Conservation (phyloP, 2,329 filamentous ascomycete species). For the Xylaria sp. region DNA sequence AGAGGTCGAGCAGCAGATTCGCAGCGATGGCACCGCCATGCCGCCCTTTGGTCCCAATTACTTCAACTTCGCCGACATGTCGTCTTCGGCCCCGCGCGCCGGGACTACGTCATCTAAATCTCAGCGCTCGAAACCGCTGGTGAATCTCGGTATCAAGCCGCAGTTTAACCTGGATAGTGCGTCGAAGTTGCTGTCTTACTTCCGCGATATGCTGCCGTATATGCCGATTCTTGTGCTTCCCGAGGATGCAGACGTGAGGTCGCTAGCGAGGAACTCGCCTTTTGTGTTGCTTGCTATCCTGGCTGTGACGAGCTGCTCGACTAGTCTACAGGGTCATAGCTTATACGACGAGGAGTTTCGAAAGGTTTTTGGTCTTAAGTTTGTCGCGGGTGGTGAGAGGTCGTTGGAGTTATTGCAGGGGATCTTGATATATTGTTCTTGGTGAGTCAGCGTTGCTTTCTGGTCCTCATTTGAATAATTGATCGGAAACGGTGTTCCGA, state of each 20-base stretch:
- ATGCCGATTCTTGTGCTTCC: constrained; percentile 42
- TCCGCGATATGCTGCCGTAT: constrained; percentile 36
- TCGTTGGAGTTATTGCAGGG: constrained; percentile 53
- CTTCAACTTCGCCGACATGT: constrained; percentile 29
- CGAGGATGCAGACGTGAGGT: constrained; percentile 38
- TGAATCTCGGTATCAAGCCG: constrained; percentile 42
- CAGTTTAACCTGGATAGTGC: constrained; percentile 54
- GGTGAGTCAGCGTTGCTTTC: constrained; percentile 35
- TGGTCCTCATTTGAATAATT: neutral
- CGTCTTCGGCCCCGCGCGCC: constrained; percentile 17
- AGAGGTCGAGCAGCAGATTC: constrained; percentile 3
- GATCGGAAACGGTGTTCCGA: too few relatives aligned
- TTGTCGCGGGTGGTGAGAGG: constrained; percentile 52
- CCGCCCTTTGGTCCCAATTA: neutral
- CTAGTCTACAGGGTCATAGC: constrained; percentile 46
- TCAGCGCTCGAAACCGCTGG: constrained; percentile 14
- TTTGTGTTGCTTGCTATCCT: constrained; percentile 52
- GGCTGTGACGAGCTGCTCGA: constrained; percentile 44
- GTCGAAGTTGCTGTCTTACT: constrained; percentile 39
- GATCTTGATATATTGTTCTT: constrained; percentile 52
- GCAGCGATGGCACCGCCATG: constrained; percentile 2
- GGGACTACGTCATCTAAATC: constrained; percentile 25
- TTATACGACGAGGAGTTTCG: constrained; percentile 55
- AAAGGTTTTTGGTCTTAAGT: constrained; percentile 51
- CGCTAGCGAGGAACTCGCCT: constrained; percentile 42